These are phyloP conservation scores for Aulographum hederae DNA, from an alignment of 2,329 filamentous ascomycete genomes.

Conservation along the genomic window DNA sequence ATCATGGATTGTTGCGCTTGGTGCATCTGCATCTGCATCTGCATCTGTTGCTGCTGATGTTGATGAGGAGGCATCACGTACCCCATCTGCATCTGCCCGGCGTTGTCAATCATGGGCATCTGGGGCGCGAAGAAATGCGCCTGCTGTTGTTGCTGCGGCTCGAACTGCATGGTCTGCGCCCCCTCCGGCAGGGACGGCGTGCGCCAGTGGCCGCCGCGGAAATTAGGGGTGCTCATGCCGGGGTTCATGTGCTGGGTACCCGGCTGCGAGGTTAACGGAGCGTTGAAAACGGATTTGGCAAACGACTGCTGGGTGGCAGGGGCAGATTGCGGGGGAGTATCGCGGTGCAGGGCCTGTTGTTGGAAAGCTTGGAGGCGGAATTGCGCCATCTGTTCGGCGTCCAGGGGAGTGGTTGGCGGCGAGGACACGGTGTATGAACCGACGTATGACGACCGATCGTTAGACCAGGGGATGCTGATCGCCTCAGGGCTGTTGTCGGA, in stretches of 20 bases:
- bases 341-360: slow-evolving; percentile 17
- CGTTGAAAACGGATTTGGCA: slow-evolving; percentile 7
- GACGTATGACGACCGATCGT: slow-evolving; percentile 15
- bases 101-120: too few relatives aligned
- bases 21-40: too few relatives aligned
- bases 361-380: slow-evolving; percentile 13
- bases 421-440: slow-evolving; percentile 19
- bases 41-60: too few relatives aligned
- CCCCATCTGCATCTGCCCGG: too few relatives aligned
- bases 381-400: slow-evolving; percentile 11
- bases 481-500: slow-evolving; percentile 22
- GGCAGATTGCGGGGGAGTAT: slow-evolving; percentile 31
- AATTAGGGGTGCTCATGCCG: too few relatives aligned
- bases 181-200: neutral
- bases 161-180: neutral
- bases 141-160: neutral
- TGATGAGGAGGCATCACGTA: too few relatives aligned
- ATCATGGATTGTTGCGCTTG: too few relatives aligned
- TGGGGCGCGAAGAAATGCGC: too few relatives aligned
- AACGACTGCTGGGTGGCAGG: slow-evolving; percentile 30
- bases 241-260: too few relatives aligned
- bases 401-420: slow-evolving; percentile 26
- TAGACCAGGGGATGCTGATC: slow-evolving; percentile 16
- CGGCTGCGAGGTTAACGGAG: neutral
- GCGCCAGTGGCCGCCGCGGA: too few relatives aligned